Percentiles rank a stretch among this genome's conserved stretches.
Conservation (phyloP, 176 grass and related monocot genomes). For the Oryza officinalis region DNA sequence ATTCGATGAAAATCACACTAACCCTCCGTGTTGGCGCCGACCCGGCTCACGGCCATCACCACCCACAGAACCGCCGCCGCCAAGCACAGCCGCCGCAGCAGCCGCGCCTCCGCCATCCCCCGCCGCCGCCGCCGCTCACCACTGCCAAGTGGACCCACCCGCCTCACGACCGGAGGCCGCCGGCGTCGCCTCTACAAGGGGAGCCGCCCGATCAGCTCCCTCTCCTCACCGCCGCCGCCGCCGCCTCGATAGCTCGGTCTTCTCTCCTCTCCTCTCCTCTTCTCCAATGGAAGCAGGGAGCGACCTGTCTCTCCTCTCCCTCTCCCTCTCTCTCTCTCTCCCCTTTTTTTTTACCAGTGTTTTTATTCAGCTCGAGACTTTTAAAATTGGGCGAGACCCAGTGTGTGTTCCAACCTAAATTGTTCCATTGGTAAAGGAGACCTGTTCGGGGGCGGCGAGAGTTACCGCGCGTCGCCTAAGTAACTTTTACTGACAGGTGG, state of each 20-base stretch:
- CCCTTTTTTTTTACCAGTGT: not conserved
- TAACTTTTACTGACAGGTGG: not conserved
- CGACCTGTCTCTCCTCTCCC: not conserved
- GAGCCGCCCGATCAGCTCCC: not conserved
- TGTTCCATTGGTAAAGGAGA: conserved; percentile 44
- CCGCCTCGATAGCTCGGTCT: not conserved
- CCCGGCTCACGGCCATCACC: conserved; percentile 22
- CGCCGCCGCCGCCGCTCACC: not conserved
- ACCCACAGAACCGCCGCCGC: conserved; percentile 17
- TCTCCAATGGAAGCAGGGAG: not conserved
- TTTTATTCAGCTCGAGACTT: conserved; percentile 19
- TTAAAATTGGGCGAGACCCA: conserved; percentile 26
- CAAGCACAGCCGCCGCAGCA: not conserved
- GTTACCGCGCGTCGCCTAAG: not conserved
- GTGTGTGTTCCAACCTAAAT: conserved; percentile 19
- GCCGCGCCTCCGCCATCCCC: conserved; percentile 13
- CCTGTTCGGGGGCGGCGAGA: not conserved
- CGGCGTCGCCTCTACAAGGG: not conserved
- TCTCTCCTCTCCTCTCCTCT: not conserved
- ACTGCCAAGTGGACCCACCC: not conserved
- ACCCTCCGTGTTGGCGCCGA: conserved; percentile 57
- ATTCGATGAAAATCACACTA: not conserved
- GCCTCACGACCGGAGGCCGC: not conserved
- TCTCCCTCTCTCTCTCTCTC: not conserved
- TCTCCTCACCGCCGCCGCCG: not conserved